These are phyloP conservation scores for Ammopiptanthus mongolicus DNA, from an alignment of 306 rosid species.

Conservation along the genomic window DNA sequence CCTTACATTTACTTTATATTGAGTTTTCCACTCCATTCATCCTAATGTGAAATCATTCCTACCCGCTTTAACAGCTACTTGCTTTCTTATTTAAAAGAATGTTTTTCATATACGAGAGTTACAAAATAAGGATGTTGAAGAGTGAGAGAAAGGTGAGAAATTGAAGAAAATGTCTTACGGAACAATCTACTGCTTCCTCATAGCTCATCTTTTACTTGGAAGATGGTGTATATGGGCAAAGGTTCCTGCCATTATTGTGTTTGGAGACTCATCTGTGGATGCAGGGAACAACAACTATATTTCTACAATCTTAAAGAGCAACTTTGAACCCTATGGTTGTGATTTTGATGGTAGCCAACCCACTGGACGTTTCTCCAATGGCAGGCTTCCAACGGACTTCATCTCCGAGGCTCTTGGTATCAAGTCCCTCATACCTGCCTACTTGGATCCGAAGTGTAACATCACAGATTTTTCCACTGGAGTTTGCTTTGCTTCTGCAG, in stretches of 20 bases:
- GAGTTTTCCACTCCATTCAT: neutral
- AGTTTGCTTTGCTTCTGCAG: slow-evolving; percentile 68
- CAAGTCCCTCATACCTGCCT: slow-evolving; percentile 45
- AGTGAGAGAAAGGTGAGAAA: too few species aligned
- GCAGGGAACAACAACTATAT: slow-evolving; percentile 61
- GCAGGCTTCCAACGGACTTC: slow-evolving; percentile 51
- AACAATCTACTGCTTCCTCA: slow-evolving; percentile 9
- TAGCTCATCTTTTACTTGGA: slow-evolving; percentile 12
- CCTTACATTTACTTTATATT: neutral
- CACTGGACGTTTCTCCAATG: slow-evolving; percentile 59
- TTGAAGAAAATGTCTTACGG: neutral
- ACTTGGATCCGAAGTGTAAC: slow-evolving; percentile 42
- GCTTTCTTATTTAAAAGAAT: neutral
- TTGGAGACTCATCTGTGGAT: slow-evolving; percentile 65
- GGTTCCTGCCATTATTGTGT: slow-evolving; percentile 49
- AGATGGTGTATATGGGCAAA: neutral
- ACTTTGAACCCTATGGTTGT: slow-evolving; percentile 50
- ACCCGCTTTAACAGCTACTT: neutral
- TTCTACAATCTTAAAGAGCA: slow-evolving; percentile 41
- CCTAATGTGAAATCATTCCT: too few species aligned
- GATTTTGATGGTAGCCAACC: slow-evolving; percentile 37
- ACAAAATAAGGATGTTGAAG: too few species aligned
- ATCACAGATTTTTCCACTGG: slow-evolving; percentile 46
- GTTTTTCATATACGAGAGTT: neutral
- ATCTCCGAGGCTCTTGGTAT: slow-evolving; percentile 47